phyloP scores from a whole-genome alignment of 306 rosid species.

The Castanea sativa region DNA sequence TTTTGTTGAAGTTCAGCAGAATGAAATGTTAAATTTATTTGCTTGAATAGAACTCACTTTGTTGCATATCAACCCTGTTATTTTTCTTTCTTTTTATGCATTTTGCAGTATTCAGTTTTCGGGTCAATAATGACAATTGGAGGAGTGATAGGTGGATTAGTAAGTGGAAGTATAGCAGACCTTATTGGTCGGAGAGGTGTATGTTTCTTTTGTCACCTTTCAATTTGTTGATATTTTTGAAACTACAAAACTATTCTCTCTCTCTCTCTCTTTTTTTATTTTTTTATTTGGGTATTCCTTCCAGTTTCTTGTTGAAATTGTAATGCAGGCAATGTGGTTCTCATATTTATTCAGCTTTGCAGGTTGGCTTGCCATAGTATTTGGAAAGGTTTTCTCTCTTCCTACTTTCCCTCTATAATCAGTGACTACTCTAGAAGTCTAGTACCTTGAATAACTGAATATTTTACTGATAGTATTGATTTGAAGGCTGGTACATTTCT shows the following conservation, averaged over 20 bases:
- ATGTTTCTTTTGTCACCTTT: slow-evolving; percentile 27
- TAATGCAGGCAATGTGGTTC: slow-evolving; percentile 66
- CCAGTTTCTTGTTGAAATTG: not conserved
- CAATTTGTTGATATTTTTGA: no score
- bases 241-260: no score
- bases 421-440: no score
- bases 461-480: no score
- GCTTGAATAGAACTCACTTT: not conserved
- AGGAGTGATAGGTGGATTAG: slow-evolving; percentile 78
- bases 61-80: no score
- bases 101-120: slow-evolving; percentile 62
- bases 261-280: no score
- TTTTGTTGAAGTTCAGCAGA: not conserved
- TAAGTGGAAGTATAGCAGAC: slow-evolving; percentile 73
- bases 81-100: not conserved
- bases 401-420: not conserved
- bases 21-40: not conserved
- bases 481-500: no score
- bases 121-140: slow-evolving; percentile 83
- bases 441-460: no score
- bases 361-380: slow-evolving; percentile 67
- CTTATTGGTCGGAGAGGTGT: slow-evolving; percentile 69
- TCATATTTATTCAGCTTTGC: slow-evolving; percentile 63
- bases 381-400: slow-evolving; percentile 45
- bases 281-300: no score